phyloP scores from a whole-genome alignment of 768 basidiomycete species.

The Naganishia friedmannii region DNA sequence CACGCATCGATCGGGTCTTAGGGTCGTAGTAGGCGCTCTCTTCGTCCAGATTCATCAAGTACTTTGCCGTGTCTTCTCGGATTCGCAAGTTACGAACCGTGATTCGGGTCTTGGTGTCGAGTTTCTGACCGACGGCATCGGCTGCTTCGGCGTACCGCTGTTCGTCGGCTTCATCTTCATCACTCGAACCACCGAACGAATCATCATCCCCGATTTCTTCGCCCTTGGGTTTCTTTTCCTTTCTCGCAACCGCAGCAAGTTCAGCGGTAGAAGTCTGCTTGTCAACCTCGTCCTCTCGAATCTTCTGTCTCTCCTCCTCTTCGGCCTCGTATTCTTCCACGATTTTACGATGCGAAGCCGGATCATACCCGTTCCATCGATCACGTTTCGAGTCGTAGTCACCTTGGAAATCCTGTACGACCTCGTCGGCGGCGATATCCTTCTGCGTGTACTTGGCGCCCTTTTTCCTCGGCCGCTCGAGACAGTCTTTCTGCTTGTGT shows the following conservation, averaged over 20 bases:
- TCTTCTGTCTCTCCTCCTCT: constrained; percentile 82
- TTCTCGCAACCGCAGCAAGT: constrained; percentile 81
- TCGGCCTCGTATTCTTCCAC: constrained; percentile 92
- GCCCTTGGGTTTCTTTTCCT: constrained; percentile 66
- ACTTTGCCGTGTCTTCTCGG: constrained; percentile 98
- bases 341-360: constrained; percentile 75
- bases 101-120: constrained; percentile 96
- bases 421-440: constrained; percentile 85
- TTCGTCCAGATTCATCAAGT: constrained; percentile 91
- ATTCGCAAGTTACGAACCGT: constrained; percentile 98
- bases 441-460: constrained; percentile 89
- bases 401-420: constrained; percentile 70
- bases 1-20: constrained; percentile 99
- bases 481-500: constrained; percentile 83
- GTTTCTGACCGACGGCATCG: constrained; percentile 94
- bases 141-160: constrained; percentile 98
- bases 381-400: constrained; percentile 91
- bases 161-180: constrained; percentile 80
- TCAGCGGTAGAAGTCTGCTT: constrained; percentile 86
- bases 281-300: constrained; percentile 95
- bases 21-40: constrained; percentile 98
- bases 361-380: constrained; percentile 97
- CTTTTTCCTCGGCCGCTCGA: constrained; percentile 92
- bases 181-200: constrained; percentile 81
- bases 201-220: constrained; percentile 59